Percentiles rank a stretch among this genome's conserved stretches.
These are phyloP conservation scores for Lentinula novae-zelandiae DNA, from an alignment of 1,284 basidiomycete species.

Conservation along the genomic window DNA sequence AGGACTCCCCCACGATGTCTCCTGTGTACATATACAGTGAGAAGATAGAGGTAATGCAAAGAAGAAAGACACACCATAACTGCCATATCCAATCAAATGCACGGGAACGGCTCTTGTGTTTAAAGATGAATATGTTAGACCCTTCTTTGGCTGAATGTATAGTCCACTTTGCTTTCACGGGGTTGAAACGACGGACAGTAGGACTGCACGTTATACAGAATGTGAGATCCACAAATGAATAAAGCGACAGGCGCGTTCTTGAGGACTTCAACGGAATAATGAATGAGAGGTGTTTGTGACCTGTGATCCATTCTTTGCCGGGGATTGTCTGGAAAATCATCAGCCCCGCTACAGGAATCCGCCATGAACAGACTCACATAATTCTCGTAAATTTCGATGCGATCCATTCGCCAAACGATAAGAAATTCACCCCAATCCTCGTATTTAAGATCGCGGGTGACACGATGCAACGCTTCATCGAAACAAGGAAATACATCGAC, in stretches of 20 bases:
- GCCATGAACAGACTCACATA: slow-evolving; percentile 46
- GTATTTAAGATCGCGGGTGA: slow-evolving; percentile 56
- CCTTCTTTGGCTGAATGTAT: slow-evolving; percentile 53
- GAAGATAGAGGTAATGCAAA: slow-evolving; percentile 6
- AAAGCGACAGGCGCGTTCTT: slow-evolving; percentile 67
- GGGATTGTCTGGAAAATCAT: slow-evolving; percentile 45
- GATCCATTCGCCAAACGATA: slow-evolving; percentile 72
- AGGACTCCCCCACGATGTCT: slow-evolving; percentile 51
- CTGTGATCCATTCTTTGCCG: slow-evolving; percentile 56
- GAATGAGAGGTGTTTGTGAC: slow-evolving; percentile 68
- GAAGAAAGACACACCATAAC: slow-evolving; percentile 50
- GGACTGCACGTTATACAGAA: slow-evolving; percentile 74
- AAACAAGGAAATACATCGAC: slow-evolving; percentile 41
- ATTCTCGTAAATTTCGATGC: slow-evolving; percentile 77
- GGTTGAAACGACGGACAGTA: slow-evolving; percentile 29
- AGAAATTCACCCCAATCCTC: slow-evolving; percentile 76
- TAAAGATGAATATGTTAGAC: slow-evolving; percentile 80
- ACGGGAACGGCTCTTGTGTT: slow-evolving; percentile 65
- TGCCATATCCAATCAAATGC: slow-evolving; percentile 84
- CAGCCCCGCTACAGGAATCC: neutral
- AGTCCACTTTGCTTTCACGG: slow-evolving; percentile 34
- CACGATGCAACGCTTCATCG: slow-evolving; percentile 65
- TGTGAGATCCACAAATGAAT: slow-evolving; percentile 77
- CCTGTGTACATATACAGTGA: slow-evolving; percentile 37
- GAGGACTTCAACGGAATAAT: slow-evolving; percentile 61